A percentile compares a stretch with the other conserved stretches of the same genome.
Conservation (phyloP, 495 filamentous ascomycete species). For the Symbiotaphrina buchneri region DNA sequence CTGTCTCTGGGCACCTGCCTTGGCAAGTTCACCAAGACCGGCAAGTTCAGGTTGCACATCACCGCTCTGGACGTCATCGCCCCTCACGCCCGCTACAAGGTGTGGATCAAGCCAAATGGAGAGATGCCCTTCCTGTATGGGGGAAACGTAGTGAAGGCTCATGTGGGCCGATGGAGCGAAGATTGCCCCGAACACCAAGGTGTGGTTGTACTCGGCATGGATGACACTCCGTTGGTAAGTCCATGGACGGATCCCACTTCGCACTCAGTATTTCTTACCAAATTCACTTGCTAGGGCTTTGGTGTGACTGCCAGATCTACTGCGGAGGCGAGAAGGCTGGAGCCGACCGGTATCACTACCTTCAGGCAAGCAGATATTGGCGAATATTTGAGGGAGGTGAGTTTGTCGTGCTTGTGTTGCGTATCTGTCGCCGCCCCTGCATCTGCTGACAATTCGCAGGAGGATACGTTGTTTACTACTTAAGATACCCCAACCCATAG, state of each 20-base stretch:
- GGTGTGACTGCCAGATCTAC: slow-evolving; percentile 68
- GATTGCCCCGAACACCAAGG: slow-evolving; percentile 67
- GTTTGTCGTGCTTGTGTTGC: slow-evolving; percentile 2
- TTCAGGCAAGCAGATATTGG: slow-evolving; percentile 82
- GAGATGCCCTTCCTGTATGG: slow-evolving; percentile 92
- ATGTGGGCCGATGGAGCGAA: slow-evolving; percentile 71
- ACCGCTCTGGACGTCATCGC: slow-evolving; percentile 72
- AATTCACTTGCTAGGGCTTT: slow-evolving; percentile 31
- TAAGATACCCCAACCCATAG: no score
- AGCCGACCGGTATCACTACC: slow-evolving; percentile 69
- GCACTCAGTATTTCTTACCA: slow-evolving; percentile 2
- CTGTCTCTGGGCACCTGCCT: slow-evolving; percentile 72
- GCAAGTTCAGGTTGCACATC: slow-evolving; percentile 71
- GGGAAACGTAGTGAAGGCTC: slow-evolving; percentile 73
- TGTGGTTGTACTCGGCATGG: slow-evolving; percentile 53
- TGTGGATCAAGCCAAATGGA: slow-evolving; percentile 88
- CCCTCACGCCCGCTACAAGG: slow-evolving; percentile 74
- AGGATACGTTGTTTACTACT: slow-evolving; percentile 14
- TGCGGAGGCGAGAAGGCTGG: slow-evolving; percentile 53
- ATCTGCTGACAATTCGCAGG: slow-evolving; percentile 12
- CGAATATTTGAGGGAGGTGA: slow-evolving; percentile 69
- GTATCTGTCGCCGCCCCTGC: no score
- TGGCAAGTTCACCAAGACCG: slow-evolving; percentile 79
- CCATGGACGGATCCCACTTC: background rate
- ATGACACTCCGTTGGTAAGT: slow-evolving; percentile 47